Evolutionary conservation across 345 rosid species (phyloP).

Genomic region (Salix udensis): DNA sequence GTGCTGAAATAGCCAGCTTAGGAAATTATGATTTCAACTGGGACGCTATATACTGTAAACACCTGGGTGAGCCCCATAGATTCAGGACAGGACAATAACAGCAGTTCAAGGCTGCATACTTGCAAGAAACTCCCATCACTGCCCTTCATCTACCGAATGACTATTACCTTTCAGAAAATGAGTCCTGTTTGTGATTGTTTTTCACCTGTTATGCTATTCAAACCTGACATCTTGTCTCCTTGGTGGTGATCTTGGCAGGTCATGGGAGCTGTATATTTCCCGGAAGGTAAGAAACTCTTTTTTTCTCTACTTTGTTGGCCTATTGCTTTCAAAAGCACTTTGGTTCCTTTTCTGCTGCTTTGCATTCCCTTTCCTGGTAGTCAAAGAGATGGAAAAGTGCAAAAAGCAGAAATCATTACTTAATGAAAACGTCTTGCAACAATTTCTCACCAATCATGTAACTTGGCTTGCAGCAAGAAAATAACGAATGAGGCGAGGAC

Average conservation of each 20-base stretch:
- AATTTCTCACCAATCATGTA: not conserved
- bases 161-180: not conserved
- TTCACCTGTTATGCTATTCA: not conserved
- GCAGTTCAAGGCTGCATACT: slow-evolving; percentile 4
- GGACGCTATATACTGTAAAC: not conserved
- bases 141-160: not conserved
- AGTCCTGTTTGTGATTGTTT: not conserved
- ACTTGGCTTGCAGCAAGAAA: slow-evolving; percentile 56
- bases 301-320: not conserved
- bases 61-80: slow-evolving; percentile 17
- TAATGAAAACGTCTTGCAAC: slow-evolving; percentile 1
- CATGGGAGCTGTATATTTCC: slow-evolving; percentile 90
- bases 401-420: slow-evolving; percentile 1
- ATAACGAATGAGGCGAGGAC: slow-evolving; percentile 60
- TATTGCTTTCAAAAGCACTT: not conserved
- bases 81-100: slow-evolving; percentile 6
- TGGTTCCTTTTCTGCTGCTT: not conserved
- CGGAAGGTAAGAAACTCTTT: slow-evolving; percentile 65
- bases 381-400: not conserved
- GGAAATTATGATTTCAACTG: slow-evolving; percentile 16
- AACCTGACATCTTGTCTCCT: slow-evolving; percentile 16
- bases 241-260: slow-evolving; percentile 49
- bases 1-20: not conserved
- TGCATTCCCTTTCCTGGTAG: not conserved
- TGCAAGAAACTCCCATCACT: slow-evolving; percentile 17